phyloP scores from a whole-genome alignment of 2,329 filamentous ascomycete species.

The Gaeumannomyces sp. region DNA sequence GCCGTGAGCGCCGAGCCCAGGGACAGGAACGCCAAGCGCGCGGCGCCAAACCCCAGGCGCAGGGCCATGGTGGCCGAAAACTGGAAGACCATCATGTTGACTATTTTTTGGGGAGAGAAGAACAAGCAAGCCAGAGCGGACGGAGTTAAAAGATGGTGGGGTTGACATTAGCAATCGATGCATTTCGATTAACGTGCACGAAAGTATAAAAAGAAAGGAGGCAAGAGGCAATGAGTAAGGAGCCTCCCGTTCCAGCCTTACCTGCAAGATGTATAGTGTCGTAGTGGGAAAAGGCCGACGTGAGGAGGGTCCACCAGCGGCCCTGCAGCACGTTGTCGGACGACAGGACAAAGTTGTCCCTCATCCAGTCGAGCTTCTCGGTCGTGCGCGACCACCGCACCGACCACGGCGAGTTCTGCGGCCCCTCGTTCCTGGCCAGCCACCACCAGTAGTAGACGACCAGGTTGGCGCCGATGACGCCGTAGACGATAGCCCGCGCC shows the following conservation, averaged over 20 bases:
- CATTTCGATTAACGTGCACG: no score
- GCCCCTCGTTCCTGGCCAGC: background rate
- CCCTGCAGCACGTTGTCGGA: slow-evolving; percentile 16
- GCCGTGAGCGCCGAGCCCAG: slow-evolving; percentile 18
- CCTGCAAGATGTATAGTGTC: slow-evolving; percentile 15
- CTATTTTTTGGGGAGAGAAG: background rate
- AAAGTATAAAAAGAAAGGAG: background rate
- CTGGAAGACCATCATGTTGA: slow-evolving; percentile 20
- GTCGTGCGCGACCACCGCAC: background rate
- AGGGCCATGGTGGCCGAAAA: slow-evolving; percentile 13
- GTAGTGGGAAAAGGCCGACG: slow-evolving; percentile 18
- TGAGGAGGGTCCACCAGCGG: slow-evolving; percentile 20
- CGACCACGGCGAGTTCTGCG: background rate
- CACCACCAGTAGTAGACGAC: slow-evolving; percentile 7
- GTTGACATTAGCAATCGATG: background rate
- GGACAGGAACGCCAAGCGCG: slow-evolving; percentile 13
- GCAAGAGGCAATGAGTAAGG: no score
- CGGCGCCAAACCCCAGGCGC: slow-evolving; percentile 13
- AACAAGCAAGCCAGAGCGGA: no score
- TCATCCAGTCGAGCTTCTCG: slow-evolving; percentile 3
- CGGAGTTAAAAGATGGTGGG: background rate
- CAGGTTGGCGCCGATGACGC: background rate
- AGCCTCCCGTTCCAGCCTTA: background rate
- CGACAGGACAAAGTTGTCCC: slow-evolving; percentile 18
- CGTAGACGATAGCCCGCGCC: background rate